Conservation (phyloP, 371 early-diverging fungal species). For the Rhizopus arrhizus region DNA sequence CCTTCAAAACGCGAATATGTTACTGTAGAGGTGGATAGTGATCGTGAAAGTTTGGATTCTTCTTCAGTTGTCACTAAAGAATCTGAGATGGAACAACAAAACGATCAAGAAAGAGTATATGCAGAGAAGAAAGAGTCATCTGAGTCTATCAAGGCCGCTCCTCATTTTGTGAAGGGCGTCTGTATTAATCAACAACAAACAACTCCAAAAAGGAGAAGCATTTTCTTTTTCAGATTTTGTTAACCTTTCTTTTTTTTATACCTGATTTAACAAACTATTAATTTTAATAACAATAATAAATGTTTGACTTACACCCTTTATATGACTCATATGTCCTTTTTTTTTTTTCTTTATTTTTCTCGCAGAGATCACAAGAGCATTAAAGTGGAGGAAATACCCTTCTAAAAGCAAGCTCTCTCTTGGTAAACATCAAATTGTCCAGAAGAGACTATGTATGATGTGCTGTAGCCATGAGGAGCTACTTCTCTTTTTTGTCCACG, state of each 20-base stretch:
- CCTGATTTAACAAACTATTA: no score
- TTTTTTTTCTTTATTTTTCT: no score
- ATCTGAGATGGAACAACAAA: background rate
- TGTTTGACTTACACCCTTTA: no score
- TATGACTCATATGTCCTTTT: no score
- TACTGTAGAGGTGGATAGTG: background rate
- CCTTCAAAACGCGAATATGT: background rate
- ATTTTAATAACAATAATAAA: no score
- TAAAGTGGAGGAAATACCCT: no score
- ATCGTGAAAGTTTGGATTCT: background rate
- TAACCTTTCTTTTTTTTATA: background rate
- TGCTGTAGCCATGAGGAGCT: no score
- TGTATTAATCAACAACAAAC: background rate
- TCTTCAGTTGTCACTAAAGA: background rate
- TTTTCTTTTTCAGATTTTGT: slow-evolving; percentile 4
- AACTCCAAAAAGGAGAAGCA: background rate
- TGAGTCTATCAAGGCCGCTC: background rate
- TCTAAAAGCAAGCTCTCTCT: no score
- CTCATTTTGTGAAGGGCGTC: background rate
- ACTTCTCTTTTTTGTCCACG: no score
- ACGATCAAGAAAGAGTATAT: background rate
- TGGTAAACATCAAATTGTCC: no score
- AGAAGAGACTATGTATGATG: no score
- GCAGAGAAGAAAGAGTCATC: background rate
- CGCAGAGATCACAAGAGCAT: no score